These are phyloP conservation scores for Trichoderma sp. DNA, from an alignment of 2,329 filamentous ascomycete species.

Conservation along the genomic window DNA sequence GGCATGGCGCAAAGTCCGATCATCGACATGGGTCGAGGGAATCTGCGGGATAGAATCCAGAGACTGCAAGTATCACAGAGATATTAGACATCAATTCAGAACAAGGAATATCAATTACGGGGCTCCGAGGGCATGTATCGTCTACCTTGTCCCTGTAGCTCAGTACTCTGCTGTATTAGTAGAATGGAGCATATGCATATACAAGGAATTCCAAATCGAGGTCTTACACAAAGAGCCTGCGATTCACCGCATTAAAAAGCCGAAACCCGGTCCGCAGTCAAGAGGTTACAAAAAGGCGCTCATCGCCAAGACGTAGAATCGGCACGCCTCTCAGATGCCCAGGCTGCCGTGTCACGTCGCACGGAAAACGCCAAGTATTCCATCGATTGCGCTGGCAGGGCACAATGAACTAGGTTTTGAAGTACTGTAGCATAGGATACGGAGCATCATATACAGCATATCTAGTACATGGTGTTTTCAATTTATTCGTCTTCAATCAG, in stretches of 20 bases:
- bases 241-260: not conserved
- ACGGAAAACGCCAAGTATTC: not conserved
- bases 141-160: not conserved
- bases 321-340: constrained; percentile 1
- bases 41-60: not conserved
- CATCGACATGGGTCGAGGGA: not conserved
- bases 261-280: not conserved
- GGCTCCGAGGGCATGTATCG: not conserved
- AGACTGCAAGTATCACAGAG: not conserved
- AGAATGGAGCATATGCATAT: not conserved
- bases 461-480: not conserved
- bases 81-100: not conserved
- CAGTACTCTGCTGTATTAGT: not conserved
- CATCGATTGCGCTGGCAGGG: not conserved
- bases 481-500: not conserved
- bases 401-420: not conserved
- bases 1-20: constrained; percentile 8
- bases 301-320: constrained; percentile 9
- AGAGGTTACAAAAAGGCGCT: not conserved
- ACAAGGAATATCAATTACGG: not conserved
- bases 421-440: not conserved
- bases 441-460: not conserved
- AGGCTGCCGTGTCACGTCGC: constrained; percentile 2
- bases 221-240: not conserved
- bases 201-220: not conserved